A percentile compares a stretch with the other conserved stretches of the same genome.
Conservation (phyloP, 768 basidiomycete species). For the Kwoniella bestiolae region DNA sequence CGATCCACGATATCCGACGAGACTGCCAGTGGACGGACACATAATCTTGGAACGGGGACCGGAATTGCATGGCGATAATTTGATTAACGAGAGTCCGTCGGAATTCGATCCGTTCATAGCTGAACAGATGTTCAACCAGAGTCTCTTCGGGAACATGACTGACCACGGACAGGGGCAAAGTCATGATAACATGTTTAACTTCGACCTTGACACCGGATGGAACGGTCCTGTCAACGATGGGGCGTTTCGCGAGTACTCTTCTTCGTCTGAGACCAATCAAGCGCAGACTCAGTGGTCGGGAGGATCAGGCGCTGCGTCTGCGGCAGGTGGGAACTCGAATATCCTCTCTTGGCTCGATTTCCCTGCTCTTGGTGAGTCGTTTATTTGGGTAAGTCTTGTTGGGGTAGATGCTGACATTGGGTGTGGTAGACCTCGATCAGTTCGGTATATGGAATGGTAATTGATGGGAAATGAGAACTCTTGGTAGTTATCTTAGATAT, state of each 20-base stretch:
- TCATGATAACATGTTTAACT: not conserved
- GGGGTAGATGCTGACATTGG: not conserved
- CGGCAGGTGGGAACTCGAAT: too few relatives aligned
- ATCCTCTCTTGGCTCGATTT: slow-evolving; percentile 21
- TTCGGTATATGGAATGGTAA: not conserved
- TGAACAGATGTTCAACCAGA: slow-evolving; percentile 13
- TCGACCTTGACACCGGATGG: not conserved
- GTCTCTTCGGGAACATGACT: too few relatives aligned
- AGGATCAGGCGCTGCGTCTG: too few relatives aligned
- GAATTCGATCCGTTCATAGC: slow-evolving; percentile 18
- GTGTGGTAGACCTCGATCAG: not conserved
- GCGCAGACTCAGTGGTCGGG: too few relatives aligned
- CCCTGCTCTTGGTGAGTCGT: slow-evolving; percentile 16
- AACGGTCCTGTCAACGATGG: too few relatives aligned
- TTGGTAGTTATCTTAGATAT: not conserved
- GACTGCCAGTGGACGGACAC: too few relatives aligned
- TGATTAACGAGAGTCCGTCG: slow-evolving; percentile 6
- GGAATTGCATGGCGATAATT: too few relatives aligned
- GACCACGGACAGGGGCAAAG: not conserved
- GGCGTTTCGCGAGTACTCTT: too few relatives aligned
- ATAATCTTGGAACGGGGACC: too few relatives aligned
- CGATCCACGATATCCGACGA: too few relatives aligned
- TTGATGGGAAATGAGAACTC: not conserved
- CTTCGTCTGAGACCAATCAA: too few relatives aligned
- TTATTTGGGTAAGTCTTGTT: not conserved